A percentile compares a stretch with the other conserved stretches of the same genome.
These are phyloP conservation scores for Luzula sylvatica DNA, from an alignment of 176 grass and related monocot species.

Conservation along the genomic window DNA sequence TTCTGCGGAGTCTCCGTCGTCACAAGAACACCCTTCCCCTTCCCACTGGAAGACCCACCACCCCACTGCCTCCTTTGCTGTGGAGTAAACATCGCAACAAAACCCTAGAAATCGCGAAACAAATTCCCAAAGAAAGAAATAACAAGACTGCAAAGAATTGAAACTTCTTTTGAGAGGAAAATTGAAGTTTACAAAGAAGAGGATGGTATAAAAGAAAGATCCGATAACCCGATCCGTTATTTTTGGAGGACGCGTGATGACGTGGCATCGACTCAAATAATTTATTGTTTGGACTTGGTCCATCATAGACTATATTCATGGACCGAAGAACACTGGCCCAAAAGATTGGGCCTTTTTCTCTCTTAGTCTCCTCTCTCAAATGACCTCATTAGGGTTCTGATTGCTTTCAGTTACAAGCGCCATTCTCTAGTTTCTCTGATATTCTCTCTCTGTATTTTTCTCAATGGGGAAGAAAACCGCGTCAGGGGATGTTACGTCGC, in stretches of 20 bases:
- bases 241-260: background rate
- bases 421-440: background rate
- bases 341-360: too few species aligned
- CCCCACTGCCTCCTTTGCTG: conserved; percentile 15
- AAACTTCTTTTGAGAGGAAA: background rate
- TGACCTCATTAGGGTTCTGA: conserved; percentile 3
- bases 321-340: too few species aligned
- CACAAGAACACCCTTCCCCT: background rate
- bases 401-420: background rate
- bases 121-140: background rate
- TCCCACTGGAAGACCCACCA: background rate
- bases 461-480: conserved; percentile 13
- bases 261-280: too few species aligned
- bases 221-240: background rate
- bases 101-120: background rate
- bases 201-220: too few species aligned
- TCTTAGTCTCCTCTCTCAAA: too few species aligned
- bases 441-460: background rate
- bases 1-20: background rate
- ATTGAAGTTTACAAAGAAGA: too few species aligned
- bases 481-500: conserved; percentile 5
- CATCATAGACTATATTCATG: too few species aligned
- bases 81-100: conserved; percentile 7
- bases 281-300: too few species aligned
- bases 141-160: background rate